Evolutionary conservation across 1,284 basidiomycete genomes (phyloP).

Genomic region (Sparassis latifolia): DNA sequence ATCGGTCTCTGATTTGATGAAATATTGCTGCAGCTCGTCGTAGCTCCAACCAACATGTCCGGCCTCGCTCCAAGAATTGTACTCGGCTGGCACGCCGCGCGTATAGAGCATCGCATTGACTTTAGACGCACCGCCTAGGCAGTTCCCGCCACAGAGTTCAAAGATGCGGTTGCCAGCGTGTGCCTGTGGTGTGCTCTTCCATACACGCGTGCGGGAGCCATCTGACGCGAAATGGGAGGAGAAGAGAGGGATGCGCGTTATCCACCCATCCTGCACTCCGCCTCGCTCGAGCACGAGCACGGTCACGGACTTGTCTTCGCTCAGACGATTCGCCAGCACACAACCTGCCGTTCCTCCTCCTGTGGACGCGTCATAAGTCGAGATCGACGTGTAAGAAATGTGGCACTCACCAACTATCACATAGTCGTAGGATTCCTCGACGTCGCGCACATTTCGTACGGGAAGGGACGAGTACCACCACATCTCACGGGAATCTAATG

Average conservation of each 20-base stretch:
- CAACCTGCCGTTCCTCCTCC: slow-evolving; percentile 31
- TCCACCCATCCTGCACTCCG: slow-evolving; percentile 24
- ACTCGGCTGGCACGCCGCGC: slow-evolving; percentile 29
- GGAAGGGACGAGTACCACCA: background rate
- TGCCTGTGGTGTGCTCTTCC: slow-evolving; percentile 4
- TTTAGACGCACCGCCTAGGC: slow-evolving; percentile 1
- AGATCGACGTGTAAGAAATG: background rate
- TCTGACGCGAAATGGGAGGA: slow-evolving; percentile 23
- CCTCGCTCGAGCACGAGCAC: slow-evolving; percentile 31
- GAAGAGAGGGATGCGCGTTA: slow-evolving; percentile 27
- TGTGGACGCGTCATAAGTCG: background rate
- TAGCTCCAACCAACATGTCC: slow-evolving; percentile 33
- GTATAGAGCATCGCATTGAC: slow-evolving; percentile 23
- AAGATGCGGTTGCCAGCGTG: slow-evolving; percentile 5
- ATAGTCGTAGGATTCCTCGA: background rate
- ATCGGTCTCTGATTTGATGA: slow-evolving; percentile 27
- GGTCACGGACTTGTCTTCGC: slow-evolving; percentile 17
- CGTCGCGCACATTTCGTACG: background rate
- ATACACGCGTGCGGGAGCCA: slow-evolving; percentile 3
- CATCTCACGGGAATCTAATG: background rate
- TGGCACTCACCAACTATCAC: background rate
- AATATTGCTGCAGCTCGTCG: slow-evolving; percentile 31
- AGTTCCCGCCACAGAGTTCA: background rate
- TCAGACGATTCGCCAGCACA: slow-evolving; percentile 28
- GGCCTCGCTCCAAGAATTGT: slow-evolving; percentile 28